These are phyloP conservation scores for Teratosphaeria destructans DNA, from an alignment of 2,329 filamentous ascomycete genomes.

Conservation along the genomic window DNA sequence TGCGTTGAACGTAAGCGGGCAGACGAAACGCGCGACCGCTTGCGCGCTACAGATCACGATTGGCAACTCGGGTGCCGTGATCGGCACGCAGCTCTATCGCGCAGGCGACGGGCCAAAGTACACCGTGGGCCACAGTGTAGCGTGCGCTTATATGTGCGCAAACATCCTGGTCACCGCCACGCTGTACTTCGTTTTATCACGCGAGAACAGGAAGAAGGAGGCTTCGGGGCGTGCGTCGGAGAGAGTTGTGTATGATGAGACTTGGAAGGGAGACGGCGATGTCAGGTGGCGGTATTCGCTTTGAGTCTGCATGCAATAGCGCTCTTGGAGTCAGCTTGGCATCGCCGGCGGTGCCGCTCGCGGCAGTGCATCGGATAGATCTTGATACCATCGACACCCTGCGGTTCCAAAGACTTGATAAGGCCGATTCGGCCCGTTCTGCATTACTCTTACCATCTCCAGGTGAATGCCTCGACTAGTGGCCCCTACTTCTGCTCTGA, in stretches of 20 bases:
- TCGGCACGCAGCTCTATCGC: constrained; percentile 44
- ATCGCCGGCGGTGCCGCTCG: background rate
- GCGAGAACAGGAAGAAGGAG: constrained; percentile 48
- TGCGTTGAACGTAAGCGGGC: constrained; percentile 46
- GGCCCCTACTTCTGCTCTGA: too few species aligned
- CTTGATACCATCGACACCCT: background rate
- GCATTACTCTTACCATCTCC: too few species aligned
- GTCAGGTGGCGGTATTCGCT: constrained; percentile 50
- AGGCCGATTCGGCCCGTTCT: background rate
- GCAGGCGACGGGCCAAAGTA: constrained; percentile 39
- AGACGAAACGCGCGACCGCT: constrained; percentile 47
- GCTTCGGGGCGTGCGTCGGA: constrained; percentile 32
- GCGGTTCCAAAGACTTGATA: background rate
- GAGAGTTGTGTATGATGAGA: background rate
- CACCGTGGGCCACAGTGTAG: constrained; percentile 40
- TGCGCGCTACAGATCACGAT: constrained; percentile 43
- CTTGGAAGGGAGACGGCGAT: constrained; percentile 54
- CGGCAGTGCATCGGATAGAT: background rate
- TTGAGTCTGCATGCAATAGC: background rate
- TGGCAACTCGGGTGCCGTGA: constrained; percentile 42
- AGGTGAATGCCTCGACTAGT: too few species aligned
- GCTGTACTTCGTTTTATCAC: constrained; percentile 45
- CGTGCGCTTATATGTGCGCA: constrained; percentile 51
- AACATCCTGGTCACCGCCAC: constrained; percentile 46
- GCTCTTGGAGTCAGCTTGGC: background rate